phyloP scores from a whole-genome alignment of 2,329 filamentous ascomycete genomes.

The Chrysosporium queenslandicum region DNA sequence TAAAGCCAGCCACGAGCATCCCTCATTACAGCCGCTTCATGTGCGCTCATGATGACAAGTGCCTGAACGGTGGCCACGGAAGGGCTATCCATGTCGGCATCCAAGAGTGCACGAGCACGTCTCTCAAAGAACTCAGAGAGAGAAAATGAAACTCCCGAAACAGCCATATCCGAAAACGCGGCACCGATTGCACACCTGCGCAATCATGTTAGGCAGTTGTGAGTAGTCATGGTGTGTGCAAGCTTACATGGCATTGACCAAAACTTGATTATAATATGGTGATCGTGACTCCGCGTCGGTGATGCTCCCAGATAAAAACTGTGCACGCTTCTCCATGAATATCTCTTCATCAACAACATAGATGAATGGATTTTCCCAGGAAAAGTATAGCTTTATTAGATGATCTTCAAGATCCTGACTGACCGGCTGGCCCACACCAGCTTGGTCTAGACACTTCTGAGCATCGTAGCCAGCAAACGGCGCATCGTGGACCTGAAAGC shows the following conservation, averaged over 20 bases:
- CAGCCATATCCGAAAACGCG: slow-evolving; percentile 13
- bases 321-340: slow-evolving; percentile 14
- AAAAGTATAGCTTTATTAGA: slow-evolving; percentile 30
- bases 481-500: slow-evolving; percentile 13
- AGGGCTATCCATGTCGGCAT: slow-evolving; percentile 35
- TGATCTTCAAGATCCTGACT: slow-evolving; percentile 27
- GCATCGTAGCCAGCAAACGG: slow-evolving; percentile 9
- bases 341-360: slow-evolving; percentile 27
- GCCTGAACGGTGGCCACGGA: slow-evolving; percentile 35
- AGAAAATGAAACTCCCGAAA: slow-evolving; percentile 8
- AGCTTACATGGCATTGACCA: slow-evolving; percentile 17
- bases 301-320: slow-evolving; percentile 1
- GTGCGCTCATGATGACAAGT: slow-evolving; percentile 30
- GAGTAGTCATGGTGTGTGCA: too few species aligned
- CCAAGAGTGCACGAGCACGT: slow-evolving; percentile 20
- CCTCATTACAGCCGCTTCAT: slow-evolving; percentile 29
- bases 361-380: slow-evolving; percentile 32
- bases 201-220: background rate
- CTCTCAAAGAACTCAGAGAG: slow-evolving; percentile 15
- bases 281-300: background rate
- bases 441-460: slow-evolving; percentile 16
- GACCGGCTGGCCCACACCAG: slow-evolving; percentile 23
- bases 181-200: slow-evolving; percentile 17
- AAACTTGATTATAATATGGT: slow-evolving; percentile 14
- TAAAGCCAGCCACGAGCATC: slow-evolving; percentile 34